A percentile compares a stretch with the other conserved stretches of the same genome.
Conservation (phyloP, 805 yeast genomes). For the Saccharomycopsis capsularis region DNA sequence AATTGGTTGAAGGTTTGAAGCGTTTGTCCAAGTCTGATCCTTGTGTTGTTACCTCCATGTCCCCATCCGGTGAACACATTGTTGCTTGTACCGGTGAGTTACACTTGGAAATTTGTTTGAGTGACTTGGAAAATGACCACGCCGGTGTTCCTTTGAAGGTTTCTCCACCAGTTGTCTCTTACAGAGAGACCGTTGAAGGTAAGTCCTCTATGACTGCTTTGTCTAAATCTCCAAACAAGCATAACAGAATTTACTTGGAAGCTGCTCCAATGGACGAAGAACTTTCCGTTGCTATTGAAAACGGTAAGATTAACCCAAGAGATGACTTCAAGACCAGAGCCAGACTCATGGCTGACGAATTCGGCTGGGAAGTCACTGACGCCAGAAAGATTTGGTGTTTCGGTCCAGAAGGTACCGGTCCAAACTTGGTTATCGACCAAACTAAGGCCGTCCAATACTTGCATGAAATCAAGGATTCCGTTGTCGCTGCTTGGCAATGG, state of each 20-base stretch:
- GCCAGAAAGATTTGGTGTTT: slow-evolving; percentile 99
- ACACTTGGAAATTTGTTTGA: slow-evolving; percentile 96
- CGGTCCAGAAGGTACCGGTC: slow-evolving; percentile 99
- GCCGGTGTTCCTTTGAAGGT: slow-evolving; percentile 98
- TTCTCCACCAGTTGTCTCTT: slow-evolving; percentile 96
- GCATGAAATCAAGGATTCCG: slow-evolving; percentile 98
- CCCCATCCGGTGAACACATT: slow-evolving; percentile 97
- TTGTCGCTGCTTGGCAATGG: slow-evolving; percentile 99
- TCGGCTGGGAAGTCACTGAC: slow-evolving; percentile 99
- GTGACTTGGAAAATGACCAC: slow-evolving; percentile 96
- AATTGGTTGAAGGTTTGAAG: slow-evolving; percentile 99
- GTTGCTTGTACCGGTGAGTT: slow-evolving; percentile 99
- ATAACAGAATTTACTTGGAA: slow-evolving; percentile 97
- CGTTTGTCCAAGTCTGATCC: slow-evolving; percentile 99
- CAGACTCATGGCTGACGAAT: slow-evolving; percentile 96
- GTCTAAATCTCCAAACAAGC: slow-evolving; percentile 99
- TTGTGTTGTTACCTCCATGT: slow-evolving; percentile 84
- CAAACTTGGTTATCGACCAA: slow-evolving; percentile 98
- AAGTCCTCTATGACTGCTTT: slow-evolving; percentile 94
- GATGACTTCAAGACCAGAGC: slow-evolving; percentile 99
- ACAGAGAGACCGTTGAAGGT: slow-evolving; percentile 96
- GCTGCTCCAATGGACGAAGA: slow-evolving; percentile 97
- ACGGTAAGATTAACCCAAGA: slow-evolving; percentile 86
- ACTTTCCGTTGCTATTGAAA: slow-evolving; percentile 84
- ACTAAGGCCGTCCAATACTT: slow-evolving; percentile 99